phyloP scores from a whole-genome alignment of 2,329 filamentous ascomycete species.

The Tolypocladium amazonense region DNA sequence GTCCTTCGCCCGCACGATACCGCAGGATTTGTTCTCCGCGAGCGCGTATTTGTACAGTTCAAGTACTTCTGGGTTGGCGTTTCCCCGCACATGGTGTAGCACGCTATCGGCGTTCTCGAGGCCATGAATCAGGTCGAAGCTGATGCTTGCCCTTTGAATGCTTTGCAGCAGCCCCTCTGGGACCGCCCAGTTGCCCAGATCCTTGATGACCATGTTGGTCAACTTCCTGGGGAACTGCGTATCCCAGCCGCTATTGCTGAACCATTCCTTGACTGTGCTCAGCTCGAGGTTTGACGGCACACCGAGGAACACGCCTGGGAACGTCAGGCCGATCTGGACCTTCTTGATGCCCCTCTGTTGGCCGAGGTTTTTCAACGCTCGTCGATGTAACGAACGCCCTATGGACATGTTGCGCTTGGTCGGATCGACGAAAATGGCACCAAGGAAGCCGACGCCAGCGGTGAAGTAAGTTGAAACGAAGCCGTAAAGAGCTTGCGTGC shows the following conservation, averaged over 20 bases:
- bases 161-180: constrained; percentile 68
- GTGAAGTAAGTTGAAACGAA: constrained; percentile 86
- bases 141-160: constrained; percentile 60
- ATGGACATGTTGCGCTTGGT: constrained; percentile 79
- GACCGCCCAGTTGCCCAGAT: constrained; percentile 61
- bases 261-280: constrained; percentile 59
- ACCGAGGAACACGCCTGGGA: constrained; percentile 79
- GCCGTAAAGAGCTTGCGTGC: constrained; percentile 80
- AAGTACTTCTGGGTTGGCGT: constrained; percentile 65
- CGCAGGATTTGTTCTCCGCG: constrained; percentile 59
- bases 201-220: constrained; percentile 61
- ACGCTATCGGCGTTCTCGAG: constrained; percentile 66
- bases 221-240: constrained; percentile 46
- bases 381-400: constrained; percentile 77
- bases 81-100: constrained; percentile 61
- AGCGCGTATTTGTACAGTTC: constrained; percentile 73
- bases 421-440: constrained; percentile 83
- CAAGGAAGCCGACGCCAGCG: constrained; percentile 63
- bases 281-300: constrained; percentile 51
- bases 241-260: constrained; percentile 85
- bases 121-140: constrained; percentile 76
- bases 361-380: constrained; percentile 64
- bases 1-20: constrained; percentile 73
- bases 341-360: constrained; percentile 65
- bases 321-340: constrained; percentile 69